Percentiles rank a stretch among this genome's conserved stretches.
phyloP scores from a whole-genome alignment of 257 asterid species.

The Solanum okadae region DNA sequence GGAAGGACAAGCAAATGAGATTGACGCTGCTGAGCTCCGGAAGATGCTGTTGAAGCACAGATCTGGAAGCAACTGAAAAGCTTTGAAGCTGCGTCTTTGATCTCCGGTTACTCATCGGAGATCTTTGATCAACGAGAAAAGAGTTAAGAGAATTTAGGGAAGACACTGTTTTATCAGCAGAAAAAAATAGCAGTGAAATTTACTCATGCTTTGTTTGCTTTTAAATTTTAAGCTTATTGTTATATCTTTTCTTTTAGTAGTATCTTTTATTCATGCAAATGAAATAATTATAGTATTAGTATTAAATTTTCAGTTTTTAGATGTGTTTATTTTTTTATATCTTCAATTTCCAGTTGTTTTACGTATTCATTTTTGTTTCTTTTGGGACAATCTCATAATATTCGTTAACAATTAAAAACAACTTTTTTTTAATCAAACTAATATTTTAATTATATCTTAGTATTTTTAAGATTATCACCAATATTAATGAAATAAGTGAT shows the following conservation, averaged over 20 bases:
- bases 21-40: conserved; percentile 56
- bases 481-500: background rate
- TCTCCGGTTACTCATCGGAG: background rate
- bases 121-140: background rate
- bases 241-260: background rate
- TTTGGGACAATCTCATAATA: background rate
- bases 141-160: background rate
- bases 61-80: background rate
- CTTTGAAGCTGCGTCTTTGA: background rate
- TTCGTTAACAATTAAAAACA: background rate
- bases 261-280: background rate
- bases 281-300: background rate
- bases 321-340: too few species aligned
- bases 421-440: background rate
- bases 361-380: background rate
- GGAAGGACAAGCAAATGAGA: conserved; percentile 36
- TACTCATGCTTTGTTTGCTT: background rate
- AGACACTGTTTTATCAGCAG: background rate
- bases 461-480: background rate
- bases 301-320: background rate
- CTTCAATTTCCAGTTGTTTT: background rate
- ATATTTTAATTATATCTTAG: too few species aligned
- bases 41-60: conserved; percentile 35
- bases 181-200: background rate
- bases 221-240: background rate